A percentile compares a stretch with the other conserved stretches of the same genome.
Evolutionary conservation across 2,329 filamentous ascomycete species (phyloP).

Genomic region (Aphanoascus verrucosus): DNA sequence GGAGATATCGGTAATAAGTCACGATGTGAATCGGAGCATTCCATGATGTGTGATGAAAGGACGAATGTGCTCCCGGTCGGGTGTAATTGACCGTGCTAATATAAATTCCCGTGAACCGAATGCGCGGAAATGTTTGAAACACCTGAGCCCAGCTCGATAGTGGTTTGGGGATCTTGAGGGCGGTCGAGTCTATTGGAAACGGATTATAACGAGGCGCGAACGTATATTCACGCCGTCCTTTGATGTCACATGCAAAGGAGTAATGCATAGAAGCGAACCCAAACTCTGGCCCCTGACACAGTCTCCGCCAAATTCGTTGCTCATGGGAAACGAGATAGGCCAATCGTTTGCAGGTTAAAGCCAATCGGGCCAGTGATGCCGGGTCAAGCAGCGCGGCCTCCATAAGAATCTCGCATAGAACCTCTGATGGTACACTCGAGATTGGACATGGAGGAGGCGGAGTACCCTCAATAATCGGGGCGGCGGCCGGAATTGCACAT

Average conservation of each 20-base stretch:
- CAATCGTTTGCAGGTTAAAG: slow-evolving; percentile 74
- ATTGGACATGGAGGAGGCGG: slow-evolving; percentile 71
- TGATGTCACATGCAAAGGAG: slow-evolving; percentile 54
- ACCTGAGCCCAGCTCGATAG: slow-evolving; percentile 47
- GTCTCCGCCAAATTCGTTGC: slow-evolving; percentile 71
- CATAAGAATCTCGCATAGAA: slow-evolving; percentile 66
- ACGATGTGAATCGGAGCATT: slow-evolving; percentile 74
- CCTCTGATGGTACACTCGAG: slow-evolving; percentile 65
- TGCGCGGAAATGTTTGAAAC: slow-evolving; percentile 70
- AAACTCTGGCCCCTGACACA: slow-evolving; percentile 59
- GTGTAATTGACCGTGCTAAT: slow-evolving; percentile 96
- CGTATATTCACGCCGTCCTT: slow-evolving; percentile 36
- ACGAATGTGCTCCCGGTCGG: slow-evolving; percentile 63
- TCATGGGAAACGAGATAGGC: slow-evolving; percentile 78
- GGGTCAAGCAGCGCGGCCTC: slow-evolving; percentile 67
- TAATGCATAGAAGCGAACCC: slow-evolving; percentile 81
- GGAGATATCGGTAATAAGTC: slow-evolving; percentile 93
- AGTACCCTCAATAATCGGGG: slow-evolving; percentile 60
- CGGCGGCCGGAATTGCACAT: slow-evolving; percentile 56
- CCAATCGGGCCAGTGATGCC: slow-evolving; percentile 61
- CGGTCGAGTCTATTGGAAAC: slow-evolving; percentile 21
- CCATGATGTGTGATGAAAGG: slow-evolving; percentile 61
- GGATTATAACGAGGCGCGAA: slow-evolving; percentile 27
- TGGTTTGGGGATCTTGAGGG: slow-evolving; percentile 32
- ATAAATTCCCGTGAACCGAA: slow-evolving; percentile 92